A percentile compares a stretch with the other conserved stretches of the same genome.
Evolutionary conservation across 139 green algal species (phyloP).

Genomic region (Ettlia oleoabundans): DNA sequence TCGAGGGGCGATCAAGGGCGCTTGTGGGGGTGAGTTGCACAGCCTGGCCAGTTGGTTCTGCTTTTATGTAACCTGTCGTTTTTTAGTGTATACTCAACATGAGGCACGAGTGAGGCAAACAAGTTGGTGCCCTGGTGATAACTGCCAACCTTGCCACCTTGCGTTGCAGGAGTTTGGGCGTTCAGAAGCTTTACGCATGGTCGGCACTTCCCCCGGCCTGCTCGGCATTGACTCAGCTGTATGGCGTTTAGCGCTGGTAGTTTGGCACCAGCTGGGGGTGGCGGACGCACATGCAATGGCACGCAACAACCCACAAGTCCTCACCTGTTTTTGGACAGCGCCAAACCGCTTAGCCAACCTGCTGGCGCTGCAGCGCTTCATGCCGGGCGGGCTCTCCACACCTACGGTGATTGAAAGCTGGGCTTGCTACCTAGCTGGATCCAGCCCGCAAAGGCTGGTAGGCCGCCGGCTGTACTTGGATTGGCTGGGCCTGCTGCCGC

Average conservation of each 20-base stretch:
- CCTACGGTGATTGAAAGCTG: background rate
- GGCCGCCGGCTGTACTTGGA: slow-evolving; percentile 17
- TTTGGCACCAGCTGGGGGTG: background rate
- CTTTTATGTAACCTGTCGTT: no score
- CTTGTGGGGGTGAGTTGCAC: background rate
- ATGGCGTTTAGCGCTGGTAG: slow-evolving; percentile 1
- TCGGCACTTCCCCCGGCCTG: background rate
- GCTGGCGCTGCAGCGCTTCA: slow-evolving; percentile 13
- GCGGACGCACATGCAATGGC: background rate
- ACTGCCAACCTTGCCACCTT: background rate
- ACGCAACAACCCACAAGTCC: background rate
- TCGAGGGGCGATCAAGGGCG: background rate
- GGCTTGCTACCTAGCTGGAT: background rate
- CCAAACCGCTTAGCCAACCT: background rate
- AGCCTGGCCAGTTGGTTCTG: background rate
- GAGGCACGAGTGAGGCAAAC: no score
- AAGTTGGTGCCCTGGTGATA: background rate
- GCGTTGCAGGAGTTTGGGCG: slow-evolving; percentile 5
- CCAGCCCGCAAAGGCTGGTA: background rate
- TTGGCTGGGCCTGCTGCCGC: background rate
- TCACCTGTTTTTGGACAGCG: background rate
- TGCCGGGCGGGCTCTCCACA: background rate
- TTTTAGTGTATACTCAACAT: no score
- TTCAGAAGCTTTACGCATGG: background rate
- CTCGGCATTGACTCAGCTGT: background rate